Evolutionary conservation across 768 basidiomycete species (phyloP).

Genomic region (Boletales sp.): DNA sequence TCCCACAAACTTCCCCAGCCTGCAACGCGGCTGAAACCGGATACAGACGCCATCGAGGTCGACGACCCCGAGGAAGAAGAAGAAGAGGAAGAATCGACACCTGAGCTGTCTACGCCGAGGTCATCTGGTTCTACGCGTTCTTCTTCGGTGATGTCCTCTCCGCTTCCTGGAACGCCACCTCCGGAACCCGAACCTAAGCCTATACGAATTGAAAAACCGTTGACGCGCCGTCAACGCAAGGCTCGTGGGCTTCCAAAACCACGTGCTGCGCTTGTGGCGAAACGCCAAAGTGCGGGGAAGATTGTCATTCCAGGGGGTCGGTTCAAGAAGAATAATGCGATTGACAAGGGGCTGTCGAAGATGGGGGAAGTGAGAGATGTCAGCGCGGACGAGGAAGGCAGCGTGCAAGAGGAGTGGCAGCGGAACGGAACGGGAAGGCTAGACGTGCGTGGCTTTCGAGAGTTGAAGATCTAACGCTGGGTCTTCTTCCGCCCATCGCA

Average conservation of each 20-base stretch:
- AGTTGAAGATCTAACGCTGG: constrained; percentile 58
- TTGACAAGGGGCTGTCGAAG: constrained; percentile 11
- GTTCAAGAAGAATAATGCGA: constrained; percentile 30
- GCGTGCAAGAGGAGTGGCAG: constrained; percentile 49
- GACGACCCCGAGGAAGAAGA: constrained; percentile 26
- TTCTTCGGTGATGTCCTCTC: constrained; percentile 32
- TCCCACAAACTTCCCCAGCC: constrained; percentile 22
- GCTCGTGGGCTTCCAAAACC: constrained; percentile 63
- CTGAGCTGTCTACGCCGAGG: constrained; percentile 41
- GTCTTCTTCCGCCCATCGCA: background rate
- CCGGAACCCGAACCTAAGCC: constrained; percentile 21
- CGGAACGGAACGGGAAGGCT: constrained; percentile 68
- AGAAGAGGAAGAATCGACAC: constrained; percentile 29
- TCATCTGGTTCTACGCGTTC: constrained; percentile 29
- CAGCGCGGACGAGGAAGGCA: constrained; percentile 32
- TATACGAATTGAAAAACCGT: constrained; percentile 27
- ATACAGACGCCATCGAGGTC: constrained; percentile 19
- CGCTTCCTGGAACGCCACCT: constrained; percentile 35
- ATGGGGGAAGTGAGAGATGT: constrained; percentile 21
- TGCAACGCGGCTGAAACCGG: constrained; percentile 8
- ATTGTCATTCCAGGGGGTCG: constrained; percentile 61
- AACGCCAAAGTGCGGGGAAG: constrained; percentile 47
- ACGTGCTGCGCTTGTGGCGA: constrained; percentile 32
- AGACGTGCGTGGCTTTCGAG: constrained; percentile 75
- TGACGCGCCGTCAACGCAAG: constrained; percentile 70